Evolutionary conservation across 2,329 filamentous ascomycete genomes (phyloP).

Genomic region (Sporothrix sp.): DNA sequence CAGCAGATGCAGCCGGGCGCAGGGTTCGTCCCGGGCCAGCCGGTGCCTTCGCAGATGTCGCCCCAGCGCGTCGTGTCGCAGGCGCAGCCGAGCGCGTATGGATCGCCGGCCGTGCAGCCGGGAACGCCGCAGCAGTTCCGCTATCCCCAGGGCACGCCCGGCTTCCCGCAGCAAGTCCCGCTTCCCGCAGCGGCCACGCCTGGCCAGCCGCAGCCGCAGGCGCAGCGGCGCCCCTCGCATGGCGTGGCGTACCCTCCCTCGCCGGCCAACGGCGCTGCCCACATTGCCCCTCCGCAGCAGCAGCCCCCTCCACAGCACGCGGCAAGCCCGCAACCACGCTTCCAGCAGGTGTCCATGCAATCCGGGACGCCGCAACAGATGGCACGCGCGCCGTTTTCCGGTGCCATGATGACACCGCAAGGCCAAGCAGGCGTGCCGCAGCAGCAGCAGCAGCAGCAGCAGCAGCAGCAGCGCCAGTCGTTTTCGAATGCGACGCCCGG

Average conservation of each 20-base stretch:
- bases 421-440: not conserved
- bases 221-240: constrained; percentile 18
- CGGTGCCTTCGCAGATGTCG: constrained; percentile 10
- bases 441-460: constrained; percentile 4
- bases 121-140: constrained; percentile 33
- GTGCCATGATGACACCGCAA: constrained; percentile 18
- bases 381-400: constrained; percentile 20
- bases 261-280: constrained; percentile 35
- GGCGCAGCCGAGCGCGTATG: constrained; percentile 27
- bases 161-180: constrained; percentile 14
- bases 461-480: constrained; percentile 14
- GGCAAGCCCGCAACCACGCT: constrained; percentile 11
- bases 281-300: constrained; percentile 31
- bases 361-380: constrained; percentile 1
- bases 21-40: constrained; percentile 15
- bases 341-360: constrained; percentile 8
- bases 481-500: constrained; percentile 18
- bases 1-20: constrained; percentile 12
- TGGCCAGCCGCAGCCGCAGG: constrained; percentile 21
- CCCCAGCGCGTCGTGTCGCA: constrained; percentile 21
- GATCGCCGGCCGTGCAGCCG: constrained; percentile 30
- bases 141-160: constrained; percentile 20
- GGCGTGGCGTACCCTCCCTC: constrained; percentile 25
- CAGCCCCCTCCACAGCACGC: constrained; percentile 29
- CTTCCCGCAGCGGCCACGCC: not conserved